A percentile compares a stretch with the other conserved stretches of the same genome.
Conservation (phyloP, 768 basidiomycete genomes). For the Cystoderma amianthinum region DNA sequence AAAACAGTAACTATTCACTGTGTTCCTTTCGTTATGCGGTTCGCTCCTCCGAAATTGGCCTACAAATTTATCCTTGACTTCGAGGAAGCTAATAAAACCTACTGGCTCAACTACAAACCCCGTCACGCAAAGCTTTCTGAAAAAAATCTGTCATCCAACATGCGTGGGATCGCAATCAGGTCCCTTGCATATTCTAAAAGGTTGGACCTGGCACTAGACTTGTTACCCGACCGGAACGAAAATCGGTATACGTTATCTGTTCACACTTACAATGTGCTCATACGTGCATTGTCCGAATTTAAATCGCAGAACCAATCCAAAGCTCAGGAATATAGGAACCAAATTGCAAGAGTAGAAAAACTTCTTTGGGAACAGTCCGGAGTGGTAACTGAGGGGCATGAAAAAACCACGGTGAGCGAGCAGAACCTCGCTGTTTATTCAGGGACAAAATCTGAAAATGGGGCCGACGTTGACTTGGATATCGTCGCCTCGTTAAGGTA, state of each 20-base stretch:
- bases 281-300: constrained; percentile 14
- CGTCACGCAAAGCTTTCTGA: constrained; percentile 2
- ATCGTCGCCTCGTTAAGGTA: constrained; percentile 12
- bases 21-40: constrained; percentile 35
- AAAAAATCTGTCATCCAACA: constrained; percentile 8
- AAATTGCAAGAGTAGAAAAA: background rate
- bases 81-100: constrained; percentile 14
- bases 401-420: constrained; percentile 1
- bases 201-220: constrained; percentile 31
- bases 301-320: too few relatives aligned
- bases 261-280: constrained; percentile 28
- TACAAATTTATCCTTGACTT: constrained; percentile 32
- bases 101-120: constrained; percentile 9
- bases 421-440: background rate
- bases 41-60: constrained; percentile 24
- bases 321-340: background rate
- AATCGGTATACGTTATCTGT: constrained; percentile 21
- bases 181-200: constrained; percentile 30
- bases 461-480: constrained; percentile 6
- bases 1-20: constrained; percentile 11
- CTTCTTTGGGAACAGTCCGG: background rate
- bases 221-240: constrained; percentile 29
- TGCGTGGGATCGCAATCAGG: constrained; percentile 33
- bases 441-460: constrained; percentile 2
- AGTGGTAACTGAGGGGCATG: too few relatives aligned